phyloP scores from a whole-genome alignment of 352 stramenopile species.

The Chrysophaeum taylorii region DNA sequence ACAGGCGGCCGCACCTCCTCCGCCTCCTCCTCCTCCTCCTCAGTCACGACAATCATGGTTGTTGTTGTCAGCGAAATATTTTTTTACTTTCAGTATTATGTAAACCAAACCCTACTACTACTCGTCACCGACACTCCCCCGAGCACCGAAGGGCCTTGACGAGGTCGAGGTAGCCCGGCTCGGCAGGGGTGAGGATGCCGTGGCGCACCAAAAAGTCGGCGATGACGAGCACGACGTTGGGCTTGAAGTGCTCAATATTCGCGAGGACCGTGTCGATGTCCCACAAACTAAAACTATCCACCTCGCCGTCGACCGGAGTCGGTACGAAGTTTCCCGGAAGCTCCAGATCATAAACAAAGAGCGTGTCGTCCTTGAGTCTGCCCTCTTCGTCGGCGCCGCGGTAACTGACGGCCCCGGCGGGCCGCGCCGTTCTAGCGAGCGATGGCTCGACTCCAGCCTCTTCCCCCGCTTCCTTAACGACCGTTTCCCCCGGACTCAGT shows the following conservation, averaged over 20 bases:
- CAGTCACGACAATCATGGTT: too few relatives aligned
- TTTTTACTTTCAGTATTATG: too few relatives aligned
- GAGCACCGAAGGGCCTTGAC: too few relatives aligned
- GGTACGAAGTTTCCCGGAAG: slow-evolving; percentile 50
- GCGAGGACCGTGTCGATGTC: slow-evolving; percentile 42
- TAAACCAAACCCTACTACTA: too few relatives aligned
- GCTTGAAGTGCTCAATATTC: slow-evolving; percentile 53
- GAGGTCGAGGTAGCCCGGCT: slow-evolving; percentile 47
- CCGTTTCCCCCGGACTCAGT: slow-evolving; percentile 45
- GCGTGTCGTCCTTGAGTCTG: slow-evolving; percentile 39
- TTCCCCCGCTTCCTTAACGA: slow-evolving; percentile 59
- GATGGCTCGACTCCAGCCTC: slow-evolving; percentile 51
- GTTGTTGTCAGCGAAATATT: too few relatives aligned
- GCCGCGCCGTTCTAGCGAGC: slow-evolving; percentile 22
- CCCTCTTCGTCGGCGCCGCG: slow-evolving; percentile 11
- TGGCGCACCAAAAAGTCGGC: slow-evolving; percentile 50
- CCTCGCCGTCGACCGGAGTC: slow-evolving; percentile 51
- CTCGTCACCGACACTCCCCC: too few relatives aligned
- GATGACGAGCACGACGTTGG: slow-evolving; percentile 55
- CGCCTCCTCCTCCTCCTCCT: too few relatives aligned
- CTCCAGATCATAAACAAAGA: slow-evolving; percentile 58
- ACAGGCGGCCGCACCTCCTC: too few relatives aligned
- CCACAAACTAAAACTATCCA: slow-evolving; percentile 55
- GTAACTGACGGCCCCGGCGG: slow-evolving; percentile 45
- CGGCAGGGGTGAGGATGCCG: slow-evolving; percentile 44